A percentile compares a stretch with the other conserved stretches of the same genome.
Conservation (phyloP, 495 filamentous ascomycete species). For the Penicillium cinerascens region DNA sequence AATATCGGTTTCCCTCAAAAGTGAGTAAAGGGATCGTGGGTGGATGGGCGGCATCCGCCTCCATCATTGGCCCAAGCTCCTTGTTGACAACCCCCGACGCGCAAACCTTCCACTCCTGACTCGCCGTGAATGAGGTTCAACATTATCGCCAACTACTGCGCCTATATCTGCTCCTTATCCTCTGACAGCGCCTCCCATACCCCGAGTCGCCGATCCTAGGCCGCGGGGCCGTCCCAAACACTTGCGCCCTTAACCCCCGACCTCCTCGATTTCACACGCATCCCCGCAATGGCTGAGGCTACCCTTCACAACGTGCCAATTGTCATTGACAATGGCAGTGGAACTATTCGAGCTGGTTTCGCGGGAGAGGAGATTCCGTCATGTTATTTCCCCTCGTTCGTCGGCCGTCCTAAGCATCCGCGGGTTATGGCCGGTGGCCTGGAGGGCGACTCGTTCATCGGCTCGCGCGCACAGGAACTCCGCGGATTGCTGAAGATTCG, state of each 20-base stretch:
- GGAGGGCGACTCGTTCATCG: constrained; percentile 97
- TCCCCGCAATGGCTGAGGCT: constrained; percentile 65
- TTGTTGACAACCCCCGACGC: constrained; percentile 37
- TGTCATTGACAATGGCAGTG: constrained; percentile 98
- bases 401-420: constrained; percentile 95
- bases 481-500: constrained; percentile 91
- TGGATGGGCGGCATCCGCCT: neutral
- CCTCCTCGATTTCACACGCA: constrained; percentile 17
- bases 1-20: neutral
- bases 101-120: constrained; percentile 26
- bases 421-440: constrained; percentile 91
- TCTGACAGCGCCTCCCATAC: constrained; percentile 1
- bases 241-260: constrained; percentile 24
- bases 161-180: constrained; percentile 5
- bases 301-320: constrained; percentile 94
- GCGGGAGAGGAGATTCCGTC: constrained; percentile 94
- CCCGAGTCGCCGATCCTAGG: constrained; percentile 24
- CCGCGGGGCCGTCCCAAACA: constrained; percentile 37
- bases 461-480: constrained; percentile 85
- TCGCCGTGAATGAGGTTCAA: constrained; percentile 3
- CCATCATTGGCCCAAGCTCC: constrained; percentile 44
- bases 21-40: neutral
- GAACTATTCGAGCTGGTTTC: constrained; percentile 95
- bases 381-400: constrained; percentile 97
- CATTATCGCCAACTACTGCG: constrained; percentile 11